Conservation (phyloP, 129 eudicot species). For the Saposhnikovia divaricata region DNA sequence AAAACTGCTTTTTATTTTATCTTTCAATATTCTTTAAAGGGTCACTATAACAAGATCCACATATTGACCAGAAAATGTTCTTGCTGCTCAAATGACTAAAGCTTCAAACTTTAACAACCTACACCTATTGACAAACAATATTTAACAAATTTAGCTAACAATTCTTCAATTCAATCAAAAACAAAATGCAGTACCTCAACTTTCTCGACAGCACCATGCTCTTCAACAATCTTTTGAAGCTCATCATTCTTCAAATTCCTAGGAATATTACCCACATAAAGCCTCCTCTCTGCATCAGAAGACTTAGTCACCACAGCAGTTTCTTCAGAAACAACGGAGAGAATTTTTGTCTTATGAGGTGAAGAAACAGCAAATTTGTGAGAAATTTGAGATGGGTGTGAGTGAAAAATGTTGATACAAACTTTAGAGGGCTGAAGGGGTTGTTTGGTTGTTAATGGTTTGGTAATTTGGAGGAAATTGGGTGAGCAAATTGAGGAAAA, state of each 20-base stretch:
- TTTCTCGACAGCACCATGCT: constrained; percentile 77
- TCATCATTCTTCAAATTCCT: constrained; percentile 59
- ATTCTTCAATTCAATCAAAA: not conserved
- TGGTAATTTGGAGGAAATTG: constrained; percentile 36
- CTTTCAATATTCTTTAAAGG: not conserved
- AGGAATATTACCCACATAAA: constrained; percentile 88
- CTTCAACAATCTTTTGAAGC: constrained; percentile 52
- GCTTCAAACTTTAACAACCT: not conserved
- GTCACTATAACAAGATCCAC: not conserved
- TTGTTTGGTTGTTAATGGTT: constrained; percentile 34
- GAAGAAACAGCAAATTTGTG: constrained; percentile 25
- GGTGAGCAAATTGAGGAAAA: constrained; percentile 45
- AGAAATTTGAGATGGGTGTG: constrained; percentile 18
- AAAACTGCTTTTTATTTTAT: not conserved
- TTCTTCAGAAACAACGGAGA: constrained; percentile 50
- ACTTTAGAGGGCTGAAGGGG: constrained; percentile 18
- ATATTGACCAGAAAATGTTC: not conserved
- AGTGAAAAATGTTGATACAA: constrained; percentile 11
- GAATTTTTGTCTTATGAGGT: constrained; percentile 15
- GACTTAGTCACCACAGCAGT: constrained; percentile 30
- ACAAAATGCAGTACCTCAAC: constrained; percentile 52
- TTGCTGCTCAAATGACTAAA: constrained; percentile 2
- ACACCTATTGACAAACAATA: not conserved
- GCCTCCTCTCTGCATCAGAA: constrained; percentile 47
- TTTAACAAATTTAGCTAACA: too few relatives aligned